A percentile compares a stretch with the other conserved stretches of the same genome.
Conservation (phyloP, 1,284 basidiomycete species). For the Bjerkandera adusta region DNA sequence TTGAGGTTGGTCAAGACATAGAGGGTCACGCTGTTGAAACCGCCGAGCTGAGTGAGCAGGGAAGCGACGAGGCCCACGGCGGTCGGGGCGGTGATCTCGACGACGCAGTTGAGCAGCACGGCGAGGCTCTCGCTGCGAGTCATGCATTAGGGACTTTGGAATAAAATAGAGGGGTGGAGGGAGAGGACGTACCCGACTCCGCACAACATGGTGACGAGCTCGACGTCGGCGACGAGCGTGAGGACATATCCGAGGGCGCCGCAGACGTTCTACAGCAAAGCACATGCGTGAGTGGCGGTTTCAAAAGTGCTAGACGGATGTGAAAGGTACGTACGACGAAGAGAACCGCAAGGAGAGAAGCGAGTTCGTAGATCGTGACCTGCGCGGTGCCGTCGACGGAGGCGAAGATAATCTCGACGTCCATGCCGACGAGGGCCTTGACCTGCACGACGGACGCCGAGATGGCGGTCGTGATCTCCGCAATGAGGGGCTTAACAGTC, state of each 20-base stretch:
- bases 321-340: slow-evolving; percentile 16
- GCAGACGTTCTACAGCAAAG: slow-evolving; percentile 29
- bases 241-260: slow-evolving; percentile 35
- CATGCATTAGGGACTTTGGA: slow-evolving; percentile 19
- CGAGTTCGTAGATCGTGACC: slow-evolving; percentile 30
- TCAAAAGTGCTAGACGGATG: neutral
- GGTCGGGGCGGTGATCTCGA: slow-evolving; percentile 27
- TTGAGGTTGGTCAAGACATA: no score
- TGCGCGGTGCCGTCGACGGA: slow-evolving; percentile 27
- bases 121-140: slow-evolving; percentile 26
- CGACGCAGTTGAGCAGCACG: slow-evolving; percentile 27
- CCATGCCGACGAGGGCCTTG: slow-evolving; percentile 33
- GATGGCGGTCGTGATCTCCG: slow-evolving; percentile 30
- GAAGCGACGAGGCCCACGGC: slow-evolving; percentile 27
- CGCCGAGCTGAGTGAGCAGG: slow-evolving; percentile 18
- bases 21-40: no score
- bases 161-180: slow-evolving; percentile 24
- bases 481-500: slow-evolving; percentile 26
- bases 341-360: slow-evolving; percentile 27
- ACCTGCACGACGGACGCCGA: slow-evolving; percentile 28
- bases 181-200: slow-evolving; percentile 29
- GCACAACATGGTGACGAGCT: slow-evolving; percentile 23
- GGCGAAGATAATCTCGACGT: slow-evolving; percentile 30
- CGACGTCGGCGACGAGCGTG: slow-evolving; percentile 22
- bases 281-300: slow-evolving; percentile 20